Base-by-base conservation (phyloP, 306 rosid species). In the Fragaria nilgerrensis region DNA sequence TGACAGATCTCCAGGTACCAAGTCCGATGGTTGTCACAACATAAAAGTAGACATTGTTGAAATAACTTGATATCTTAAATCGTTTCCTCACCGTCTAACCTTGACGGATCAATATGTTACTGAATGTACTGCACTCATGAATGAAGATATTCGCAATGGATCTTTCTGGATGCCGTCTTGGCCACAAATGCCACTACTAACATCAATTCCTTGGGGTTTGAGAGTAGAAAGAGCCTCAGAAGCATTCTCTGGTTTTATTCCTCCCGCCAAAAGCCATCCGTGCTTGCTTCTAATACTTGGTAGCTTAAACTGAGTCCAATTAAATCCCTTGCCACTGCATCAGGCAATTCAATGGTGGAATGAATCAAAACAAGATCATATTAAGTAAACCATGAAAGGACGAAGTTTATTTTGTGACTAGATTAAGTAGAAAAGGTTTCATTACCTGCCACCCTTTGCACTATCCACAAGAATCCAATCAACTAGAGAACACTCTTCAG, bases 261-360 rank as follows among this genome's bases (percentile, higher is more conserved):
- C 97, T 86, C 98, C 98, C 13, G 98, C 98, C 81, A 92, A 83
- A 66, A 94, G 96, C 97, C 97, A 92, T 19, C 97, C 99, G 20
- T 89, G 45, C 77, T 90, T 95, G 90, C 99, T 90, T 80, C 82
- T 81, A 75, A 86, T 85, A 68, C 67, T 74, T 47, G 97, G 97
- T 71, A 85, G 82, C 84, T 85, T 89, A 83, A 95, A 90, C 81
- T 77, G 82, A 22, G 79, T 83, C 97, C 98, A 90, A 59, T 92
- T 74, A 65, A 95, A 95, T 58, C 97, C 92, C 70, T 79, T 74
- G 2, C 98, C 98, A 74, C 97, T 94, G 86, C 72, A 65, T 17
- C 25, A 90, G 52, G 45, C 52, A 81, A 22, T 74, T 69, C 72
- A 61, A 61, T n/a, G 41, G 41, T 37, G 41, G 41, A 37, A 5